phyloP scores from a whole-genome alignment of 2,329 filamentous ascomycete species.

The Cephalotrichum gorgonifer region DNA sequence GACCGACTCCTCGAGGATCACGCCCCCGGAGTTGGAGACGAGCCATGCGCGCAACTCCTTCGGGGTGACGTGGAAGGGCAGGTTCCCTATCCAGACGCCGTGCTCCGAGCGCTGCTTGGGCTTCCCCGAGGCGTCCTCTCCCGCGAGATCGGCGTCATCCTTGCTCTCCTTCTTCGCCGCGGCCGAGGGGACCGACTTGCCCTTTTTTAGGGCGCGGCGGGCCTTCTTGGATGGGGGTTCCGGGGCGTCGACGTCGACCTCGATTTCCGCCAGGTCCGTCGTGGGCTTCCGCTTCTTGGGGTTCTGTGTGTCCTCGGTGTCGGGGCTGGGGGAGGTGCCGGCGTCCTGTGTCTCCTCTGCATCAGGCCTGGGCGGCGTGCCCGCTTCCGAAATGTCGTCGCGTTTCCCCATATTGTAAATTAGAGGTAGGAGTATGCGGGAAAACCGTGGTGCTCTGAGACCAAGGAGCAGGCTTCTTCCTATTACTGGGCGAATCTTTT shows the following conservation, averaged over 20 bases:
- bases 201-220: slow-evolving; percentile 80
- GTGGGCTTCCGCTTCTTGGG: slow-evolving; percentile 69
- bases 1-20: slow-evolving; percentile 59
- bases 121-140: slow-evolving; percentile 26
- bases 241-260: slow-evolving; percentile 81
- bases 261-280: slow-evolving; percentile 59
- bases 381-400: neutral
- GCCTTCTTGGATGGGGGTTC: slow-evolving; percentile 94
- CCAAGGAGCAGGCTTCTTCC: too few relatives aligned
- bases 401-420: neutral
- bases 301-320: neutral
- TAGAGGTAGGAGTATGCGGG: neutral
- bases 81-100: slow-evolving; percentile 92
- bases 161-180: slow-evolving; percentile 25
- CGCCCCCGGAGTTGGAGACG: slow-evolving; percentile 57
- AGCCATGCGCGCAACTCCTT: slow-evolving; percentile 71
- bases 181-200: slow-evolving; percentile 45
- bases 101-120: slow-evolving; percentile 58
- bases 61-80: slow-evolving; percentile 73
- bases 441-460: neutral
- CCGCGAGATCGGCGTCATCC: slow-evolving; percentile 23
- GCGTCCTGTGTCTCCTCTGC: neutral
- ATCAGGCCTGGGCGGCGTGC: neutral
- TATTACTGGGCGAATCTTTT: slow-evolving; percentile 5
- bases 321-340: neutral